Percentiles rank a stretch among this genome's conserved stretches.
These are phyloP conservation scores for Pyrus communis DNA, from an alignment of 306 rosid species.

Conservation along the genomic window DNA sequence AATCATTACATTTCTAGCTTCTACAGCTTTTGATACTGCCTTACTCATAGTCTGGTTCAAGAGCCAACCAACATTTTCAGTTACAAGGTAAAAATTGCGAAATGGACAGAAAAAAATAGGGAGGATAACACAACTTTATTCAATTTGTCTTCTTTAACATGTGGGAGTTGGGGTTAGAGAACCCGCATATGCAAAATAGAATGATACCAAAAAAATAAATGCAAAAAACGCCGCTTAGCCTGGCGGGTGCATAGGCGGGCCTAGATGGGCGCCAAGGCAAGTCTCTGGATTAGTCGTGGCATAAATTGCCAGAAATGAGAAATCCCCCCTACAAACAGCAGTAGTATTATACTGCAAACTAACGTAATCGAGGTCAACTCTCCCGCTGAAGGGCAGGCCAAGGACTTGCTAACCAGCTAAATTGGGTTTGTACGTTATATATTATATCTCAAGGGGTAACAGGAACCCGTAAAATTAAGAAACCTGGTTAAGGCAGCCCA, in stretches of 20 bases:
- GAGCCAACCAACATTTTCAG: neutral
- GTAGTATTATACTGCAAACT: constrained; percentile 1
- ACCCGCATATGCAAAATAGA: neutral
- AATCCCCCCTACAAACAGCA: neutral
- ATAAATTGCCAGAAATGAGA: neutral
- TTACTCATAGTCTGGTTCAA: neutral
- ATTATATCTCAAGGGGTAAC: neutral
- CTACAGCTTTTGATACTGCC: too few relatives aligned
- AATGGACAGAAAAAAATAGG: neutral
- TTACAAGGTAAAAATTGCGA: neutral
- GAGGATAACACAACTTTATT: neutral
- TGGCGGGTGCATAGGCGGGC: too few relatives aligned
- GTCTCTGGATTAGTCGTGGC: too few relatives aligned
- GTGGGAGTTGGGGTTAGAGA: neutral
- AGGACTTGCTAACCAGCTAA: neutral
- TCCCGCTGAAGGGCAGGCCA: neutral
- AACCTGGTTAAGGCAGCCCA: neutral
- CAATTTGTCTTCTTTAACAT: too few relatives aligned
- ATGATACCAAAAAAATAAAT: too few relatives aligned
- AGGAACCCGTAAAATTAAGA: neutral
- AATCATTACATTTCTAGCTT: too few relatives aligned
- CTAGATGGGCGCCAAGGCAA: too few relatives aligned
- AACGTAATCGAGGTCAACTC: neutral
- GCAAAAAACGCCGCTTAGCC: too few relatives aligned
- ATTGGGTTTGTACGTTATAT: neutral